Evolutionary conservation across 371 early-diverging fungal species (phyloP).

Genomic region (Mortierella sp.): DNA sequence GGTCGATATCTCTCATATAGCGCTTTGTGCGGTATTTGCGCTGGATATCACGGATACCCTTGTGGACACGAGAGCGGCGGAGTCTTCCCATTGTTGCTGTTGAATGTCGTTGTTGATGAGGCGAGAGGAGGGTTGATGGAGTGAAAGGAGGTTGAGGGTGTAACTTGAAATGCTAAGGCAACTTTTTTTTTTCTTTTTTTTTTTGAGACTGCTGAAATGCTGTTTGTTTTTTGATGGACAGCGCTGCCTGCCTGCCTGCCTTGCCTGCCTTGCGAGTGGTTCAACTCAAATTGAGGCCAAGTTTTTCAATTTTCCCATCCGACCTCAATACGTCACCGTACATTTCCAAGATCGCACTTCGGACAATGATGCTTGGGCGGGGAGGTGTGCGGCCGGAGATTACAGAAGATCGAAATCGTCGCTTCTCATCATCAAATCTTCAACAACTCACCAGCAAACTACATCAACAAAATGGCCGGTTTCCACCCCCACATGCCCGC

Average conservation of each 20-base stretch:
- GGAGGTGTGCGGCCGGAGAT: not conserved
- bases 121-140: not conserved
- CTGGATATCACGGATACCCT: slow-evolving; percentile 74
- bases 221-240: not conserved
- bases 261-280: not conserved
- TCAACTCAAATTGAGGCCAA: not conserved
- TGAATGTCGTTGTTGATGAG: not conserved
- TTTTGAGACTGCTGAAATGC: slow-evolving; percentile 3
- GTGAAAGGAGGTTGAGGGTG: not conserved
- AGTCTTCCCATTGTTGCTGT: slow-evolving; percentile 69
- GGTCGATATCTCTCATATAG: slow-evolving; percentile 90
- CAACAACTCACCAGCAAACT: slow-evolving; percentile 11
- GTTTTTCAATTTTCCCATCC: not conserved
- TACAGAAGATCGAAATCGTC: not conserved
- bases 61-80: slow-evolving; percentile 79
- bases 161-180: slow-evolving; percentile 9
- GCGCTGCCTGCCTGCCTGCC: not conserved
- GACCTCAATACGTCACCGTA: slow-evolving; percentile 1
- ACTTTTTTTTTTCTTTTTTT: slow-evolving; percentile 16
- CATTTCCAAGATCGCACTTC: not conserved
- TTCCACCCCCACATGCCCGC: slow-evolving; percentile 59
- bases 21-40: slow-evolving; percentile 75
- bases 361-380: not conserved
- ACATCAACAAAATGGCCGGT: slow-evolving; percentile 43
- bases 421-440: slow-evolving; percentile 9